phyloP scores from a whole-genome alignment of 2,329 filamentous ascomycete species.

The Colletotrichum costaricense region DNA sequence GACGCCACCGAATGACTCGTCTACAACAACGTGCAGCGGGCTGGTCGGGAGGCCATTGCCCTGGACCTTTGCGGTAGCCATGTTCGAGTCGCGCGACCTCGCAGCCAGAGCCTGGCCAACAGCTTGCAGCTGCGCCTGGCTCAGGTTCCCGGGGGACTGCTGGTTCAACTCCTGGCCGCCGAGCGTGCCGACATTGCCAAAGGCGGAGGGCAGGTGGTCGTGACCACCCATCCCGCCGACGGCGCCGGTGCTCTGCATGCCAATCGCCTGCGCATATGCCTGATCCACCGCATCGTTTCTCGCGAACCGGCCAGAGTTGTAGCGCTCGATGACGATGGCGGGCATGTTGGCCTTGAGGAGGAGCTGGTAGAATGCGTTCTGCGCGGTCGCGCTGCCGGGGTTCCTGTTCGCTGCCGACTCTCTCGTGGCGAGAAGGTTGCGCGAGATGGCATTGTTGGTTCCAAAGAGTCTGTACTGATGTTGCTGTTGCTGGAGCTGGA shows the following conservation, averaged over 20 bases:
- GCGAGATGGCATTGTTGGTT: slow-evolving; percentile 61
- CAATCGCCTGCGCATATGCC: slow-evolving; percentile 81
- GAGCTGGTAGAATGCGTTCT: slow-evolving; percentile 94
- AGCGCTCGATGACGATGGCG: slow-evolving; percentile 89
- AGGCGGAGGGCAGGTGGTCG: slow-evolving; percentile 27
- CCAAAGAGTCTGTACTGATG: slow-evolving; percentile 52
- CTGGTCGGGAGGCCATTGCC: slow-evolving; percentile 75
- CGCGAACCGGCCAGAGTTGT: slow-evolving; percentile 87
- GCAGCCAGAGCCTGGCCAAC: slow-evolving; percentile 86
- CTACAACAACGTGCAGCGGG: slow-evolving; percentile 95
- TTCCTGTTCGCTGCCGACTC: slow-evolving; percentile 96
- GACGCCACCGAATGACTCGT: slow-evolving; percentile 82
- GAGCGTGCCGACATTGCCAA: slow-evolving; percentile 40
- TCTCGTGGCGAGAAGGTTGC: slow-evolving; percentile 80
- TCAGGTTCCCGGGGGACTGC: slow-evolving; percentile 55
- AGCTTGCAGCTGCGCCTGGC: slow-evolving; percentile 76
- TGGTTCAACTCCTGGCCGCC: slow-evolving; percentile 42
- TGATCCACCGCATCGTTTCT: slow-evolving; percentile 82
- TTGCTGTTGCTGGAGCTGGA: slow-evolving; percentile 25
- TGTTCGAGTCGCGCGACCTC: slow-evolving; percentile 73
- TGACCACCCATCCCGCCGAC: slow-evolving; percentile 27
- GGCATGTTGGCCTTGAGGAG: slow-evolving; percentile 93
- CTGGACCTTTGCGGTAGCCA: slow-evolving; percentile 63
- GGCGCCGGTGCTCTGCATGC: slow-evolving; percentile 45
- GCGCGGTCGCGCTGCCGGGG: slow-evolving; percentile 84